phyloP scores from a whole-genome alignment of 495 filamentous ascomycete genomes.

The Neurospora cerealis region DNA sequence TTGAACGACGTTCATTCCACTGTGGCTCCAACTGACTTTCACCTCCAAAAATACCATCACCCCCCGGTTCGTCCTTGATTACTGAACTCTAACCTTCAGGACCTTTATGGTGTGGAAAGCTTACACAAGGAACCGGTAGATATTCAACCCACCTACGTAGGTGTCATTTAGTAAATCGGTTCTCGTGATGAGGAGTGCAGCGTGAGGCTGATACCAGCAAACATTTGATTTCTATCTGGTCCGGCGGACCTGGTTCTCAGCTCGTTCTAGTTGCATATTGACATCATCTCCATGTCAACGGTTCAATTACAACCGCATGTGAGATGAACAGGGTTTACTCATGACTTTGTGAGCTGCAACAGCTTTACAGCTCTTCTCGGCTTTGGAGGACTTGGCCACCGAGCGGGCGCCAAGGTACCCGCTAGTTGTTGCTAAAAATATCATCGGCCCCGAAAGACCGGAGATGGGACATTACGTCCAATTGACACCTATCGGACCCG shows the following conservation, averaged over 20 bases:
- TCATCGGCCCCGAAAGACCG: neutral
- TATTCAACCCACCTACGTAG: neutral
- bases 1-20: neutral
- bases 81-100: neutral
- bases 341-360: neutral
- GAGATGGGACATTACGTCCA: neutral
- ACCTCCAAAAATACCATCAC: neutral
- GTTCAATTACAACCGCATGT: neutral
- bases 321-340: neutral
- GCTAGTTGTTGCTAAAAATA: neutral
- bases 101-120: neutral
- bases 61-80: neutral
- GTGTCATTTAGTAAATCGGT: neutral
- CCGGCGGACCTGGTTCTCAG: neutral
- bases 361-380: neutral
- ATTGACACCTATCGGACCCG: neutral
- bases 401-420: neutral
- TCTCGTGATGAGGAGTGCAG: neutral
- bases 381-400: neutral
- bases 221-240: neutral
- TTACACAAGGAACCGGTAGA: neutral
- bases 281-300: neutral
- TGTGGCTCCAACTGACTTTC: neutral
- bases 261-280: neutral
- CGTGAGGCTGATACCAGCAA: neutral